These are phyloP conservation scores for Ophiostoma ulmi DNA, from an alignment of 2,329 filamentous ascomycete genomes.

Conservation along the genomic window DNA sequence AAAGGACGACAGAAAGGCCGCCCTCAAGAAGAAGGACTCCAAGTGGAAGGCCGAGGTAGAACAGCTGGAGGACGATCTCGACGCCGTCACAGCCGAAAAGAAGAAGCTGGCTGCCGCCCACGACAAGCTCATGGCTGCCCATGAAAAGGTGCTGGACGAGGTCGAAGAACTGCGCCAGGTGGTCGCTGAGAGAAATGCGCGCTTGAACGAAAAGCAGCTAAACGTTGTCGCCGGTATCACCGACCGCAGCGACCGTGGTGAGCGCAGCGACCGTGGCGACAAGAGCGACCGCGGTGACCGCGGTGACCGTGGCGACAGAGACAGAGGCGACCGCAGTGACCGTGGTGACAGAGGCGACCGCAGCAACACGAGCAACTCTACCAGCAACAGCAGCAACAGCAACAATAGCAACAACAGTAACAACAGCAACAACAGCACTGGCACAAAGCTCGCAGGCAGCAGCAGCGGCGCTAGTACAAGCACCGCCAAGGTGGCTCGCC, in stretches of 20 bases:
- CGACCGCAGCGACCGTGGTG: conserved; percentile 17
- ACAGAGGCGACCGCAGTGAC: neutral
- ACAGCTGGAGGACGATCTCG: neutral
- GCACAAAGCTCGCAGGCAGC: conserved; percentile 4
- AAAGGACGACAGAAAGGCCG: neutral
- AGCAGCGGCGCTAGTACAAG: neutral
- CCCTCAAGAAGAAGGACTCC: neutral
- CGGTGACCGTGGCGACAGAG: neutral
- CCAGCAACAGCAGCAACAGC: neutral
- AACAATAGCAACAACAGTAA: neutral
- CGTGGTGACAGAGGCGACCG: neutral
- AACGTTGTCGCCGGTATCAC: conserved; percentile 24
- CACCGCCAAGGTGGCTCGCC: conserved; percentile 12
- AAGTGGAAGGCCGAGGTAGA: neutral
- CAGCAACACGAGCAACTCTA: neutral
- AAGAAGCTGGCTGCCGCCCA: neutral
- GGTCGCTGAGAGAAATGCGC: conserved; percentile 28
- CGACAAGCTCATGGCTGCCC: neutral
- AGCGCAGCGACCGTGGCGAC: neutral
- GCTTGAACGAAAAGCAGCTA: conserved; percentile 28
- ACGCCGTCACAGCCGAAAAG: neutral
- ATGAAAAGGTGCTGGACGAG: neutral
- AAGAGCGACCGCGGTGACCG: conserved; percentile 2
- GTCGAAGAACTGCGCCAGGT: conserved; percentile 28
- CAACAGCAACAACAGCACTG: neutral